Conservation (phyloP, 23 red algal genomes). For the Gracilaria vermiculophylla region DNA sequence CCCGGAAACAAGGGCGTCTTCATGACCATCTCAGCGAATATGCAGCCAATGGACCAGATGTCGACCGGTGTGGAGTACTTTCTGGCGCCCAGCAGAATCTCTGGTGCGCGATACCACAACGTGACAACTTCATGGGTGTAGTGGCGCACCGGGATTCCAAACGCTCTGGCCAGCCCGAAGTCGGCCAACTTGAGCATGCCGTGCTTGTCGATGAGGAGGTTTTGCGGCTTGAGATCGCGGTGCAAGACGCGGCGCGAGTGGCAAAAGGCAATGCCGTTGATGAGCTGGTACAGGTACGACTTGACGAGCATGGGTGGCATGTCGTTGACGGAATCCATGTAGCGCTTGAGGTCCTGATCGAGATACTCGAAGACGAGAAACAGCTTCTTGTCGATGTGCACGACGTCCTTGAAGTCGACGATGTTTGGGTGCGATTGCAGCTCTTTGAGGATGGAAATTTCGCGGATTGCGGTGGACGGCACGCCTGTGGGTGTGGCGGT, state of each 20-base stretch:
- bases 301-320: constrained; percentile 79
- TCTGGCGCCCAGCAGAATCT: constrained; percentile 92
- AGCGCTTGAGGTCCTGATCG: constrained; percentile 99
- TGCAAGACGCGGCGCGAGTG: constrained; percentile 92
- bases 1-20: constrained; percentile 89
- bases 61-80: constrained; percentile 95
- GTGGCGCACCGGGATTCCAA: constrained; percentile 98
- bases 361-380: constrained; percentile 99
- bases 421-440: constrained; percentile 90
- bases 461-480: constrained; percentile 93
- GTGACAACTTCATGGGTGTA: constrained; percentile 98
- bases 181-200: constrained; percentile 95
- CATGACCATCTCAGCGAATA: constrained; percentile 98
- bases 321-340: constrained; percentile 85
- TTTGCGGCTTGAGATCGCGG: constrained; percentile 97
- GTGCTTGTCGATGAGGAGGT: constrained; percentile 88
- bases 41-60: constrained; percentile 99
- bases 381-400: constrained; percentile 90
- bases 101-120: constrained; percentile 98
- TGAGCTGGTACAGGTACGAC: constrained; percentile 93
- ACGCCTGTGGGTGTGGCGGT: constrained; percentile 42
- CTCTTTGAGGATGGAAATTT: constrained; percentile 99
- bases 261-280: constrained; percentile 96
- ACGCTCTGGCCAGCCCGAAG: constrained; percentile 99
- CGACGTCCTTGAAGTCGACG: constrained; percentile 92